phyloP scores from a whole-genome alignment of 1,284 basidiomycete genomes.

The Marasmius fiardii region DNA sequence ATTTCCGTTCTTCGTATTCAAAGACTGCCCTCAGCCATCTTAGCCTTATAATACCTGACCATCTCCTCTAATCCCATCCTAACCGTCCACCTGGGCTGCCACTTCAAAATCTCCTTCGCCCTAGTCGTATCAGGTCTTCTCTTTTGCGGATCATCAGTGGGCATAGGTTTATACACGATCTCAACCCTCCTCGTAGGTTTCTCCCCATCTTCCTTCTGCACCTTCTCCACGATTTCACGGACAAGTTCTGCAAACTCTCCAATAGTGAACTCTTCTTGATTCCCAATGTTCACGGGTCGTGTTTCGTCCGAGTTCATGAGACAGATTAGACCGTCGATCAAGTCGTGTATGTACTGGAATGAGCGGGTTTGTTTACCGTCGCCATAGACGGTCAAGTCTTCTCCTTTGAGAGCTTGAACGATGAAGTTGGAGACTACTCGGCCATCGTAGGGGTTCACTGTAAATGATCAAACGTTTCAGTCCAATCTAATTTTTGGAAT shows the following conservation, averaged over 20 bases:
- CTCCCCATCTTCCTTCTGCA: constrained; percentile 79
- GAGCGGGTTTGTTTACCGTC: constrained; percentile 95
- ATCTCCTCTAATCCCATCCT: constrained; percentile 92
- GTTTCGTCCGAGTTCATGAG: constrained; percentile 91
- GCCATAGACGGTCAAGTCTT: constrained; percentile 97
- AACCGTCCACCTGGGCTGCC: constrained; percentile 93
- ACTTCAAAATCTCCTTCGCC: constrained; percentile 81
- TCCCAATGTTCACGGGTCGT: constrained; percentile 94
- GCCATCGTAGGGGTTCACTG: constrained; percentile 95
- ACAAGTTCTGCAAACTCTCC: constrained; percentile 87
- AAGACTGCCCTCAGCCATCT: constrained; percentile 79
- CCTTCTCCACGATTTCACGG: constrained; percentile 85
- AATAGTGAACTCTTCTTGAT: constrained; percentile 93
- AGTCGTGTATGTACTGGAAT: constrained; percentile 91
- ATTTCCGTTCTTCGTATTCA: constrained; percentile 29
- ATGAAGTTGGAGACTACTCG: constrained; percentile 99
- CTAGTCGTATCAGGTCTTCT: constrained; percentile 90
- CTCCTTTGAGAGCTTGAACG: constrained; percentile 91
- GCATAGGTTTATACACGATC: constrained; percentile 83
- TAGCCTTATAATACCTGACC: constrained; percentile 87
- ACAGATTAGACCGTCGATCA: constrained; percentile 81
- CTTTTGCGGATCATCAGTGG: constrained; percentile 92
- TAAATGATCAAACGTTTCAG: no score
- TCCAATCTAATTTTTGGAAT: no score
- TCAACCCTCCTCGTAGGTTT: constrained; percentile 55